Conservation (phyloP, 1,284 basidiomycete species). For the Marasmius oreades region DNA sequence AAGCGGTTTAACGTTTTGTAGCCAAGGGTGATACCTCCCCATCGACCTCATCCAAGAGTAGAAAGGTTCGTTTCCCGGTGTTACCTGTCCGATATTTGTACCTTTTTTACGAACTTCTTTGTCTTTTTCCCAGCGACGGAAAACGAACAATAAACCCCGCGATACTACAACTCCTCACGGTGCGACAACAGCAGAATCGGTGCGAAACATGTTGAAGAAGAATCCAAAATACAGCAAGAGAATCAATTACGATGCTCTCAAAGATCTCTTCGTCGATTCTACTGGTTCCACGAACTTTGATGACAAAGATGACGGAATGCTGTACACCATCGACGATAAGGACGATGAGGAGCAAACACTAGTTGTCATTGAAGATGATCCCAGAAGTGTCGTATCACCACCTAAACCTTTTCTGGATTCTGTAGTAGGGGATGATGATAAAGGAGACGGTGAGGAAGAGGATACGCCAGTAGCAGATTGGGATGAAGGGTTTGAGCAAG, state of each 20-base stretch:
- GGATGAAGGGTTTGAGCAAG: constrained; percentile 41
- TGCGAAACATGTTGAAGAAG: constrained; percentile 77
- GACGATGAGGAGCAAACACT: constrained; percentile 37
- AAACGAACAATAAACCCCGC: constrained; percentile 63
- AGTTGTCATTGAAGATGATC: constrained; percentile 45
- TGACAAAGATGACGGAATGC: constrained; percentile 48
- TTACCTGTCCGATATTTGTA: constrained; percentile 22
- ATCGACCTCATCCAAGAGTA: constrained; percentile 52
- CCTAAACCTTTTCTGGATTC: constrained; percentile 17
- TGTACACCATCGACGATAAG: constrained; percentile 37
- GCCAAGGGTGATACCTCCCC: constrained; percentile 66
- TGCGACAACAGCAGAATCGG: constrained; percentile 76
- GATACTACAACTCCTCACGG: constrained; percentile 73
- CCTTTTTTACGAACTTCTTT: constrained; percentile 12
- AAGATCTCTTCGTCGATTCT: constrained; percentile 65
- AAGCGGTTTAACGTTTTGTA: constrained; percentile 37
- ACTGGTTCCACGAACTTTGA: constrained; percentile 29
- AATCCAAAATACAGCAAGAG: constrained; percentile 82
- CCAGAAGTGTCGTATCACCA: constrained; percentile 26
- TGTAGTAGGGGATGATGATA: constrained; percentile 25
- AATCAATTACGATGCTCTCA: constrained; percentile 86
- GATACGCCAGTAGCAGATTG: constrained; percentile 32
- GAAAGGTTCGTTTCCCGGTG: constrained; percentile 67
- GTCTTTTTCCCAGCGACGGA: constrained; percentile 50
- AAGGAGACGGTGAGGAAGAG: constrained; percentile 35